phyloP scores from a whole-genome alignment of 768 basidiomycete genomes.

The Lactarius pseudohatsudake region DNA sequence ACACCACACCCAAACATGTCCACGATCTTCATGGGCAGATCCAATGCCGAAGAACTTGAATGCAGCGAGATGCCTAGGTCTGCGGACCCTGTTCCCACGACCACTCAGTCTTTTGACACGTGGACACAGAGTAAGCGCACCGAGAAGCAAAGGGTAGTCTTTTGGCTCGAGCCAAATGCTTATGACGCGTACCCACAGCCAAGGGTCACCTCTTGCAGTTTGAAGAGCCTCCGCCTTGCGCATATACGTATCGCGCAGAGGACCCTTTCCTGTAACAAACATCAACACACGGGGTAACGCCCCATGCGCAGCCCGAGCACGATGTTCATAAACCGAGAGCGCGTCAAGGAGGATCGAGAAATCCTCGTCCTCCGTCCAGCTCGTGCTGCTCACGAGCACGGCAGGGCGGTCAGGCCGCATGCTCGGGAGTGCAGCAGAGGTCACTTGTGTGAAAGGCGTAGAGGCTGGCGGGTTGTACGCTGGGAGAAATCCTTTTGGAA shows the following conservation, averaged over 20 bases:
- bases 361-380: conserved; percentile 98
- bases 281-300: conserved; percentile 75
- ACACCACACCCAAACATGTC: conserved; percentile 99
- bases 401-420: conserved; percentile 76
- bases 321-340: conserved; percentile 64
- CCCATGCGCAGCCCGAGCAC: conserved; percentile 39
- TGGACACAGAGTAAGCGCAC: conserved; percentile 39
- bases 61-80: conserved; percentile 92
- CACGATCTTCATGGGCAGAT: conserved; percentile 98
- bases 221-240: conserved; percentile 57
- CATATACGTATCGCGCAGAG: conserved; percentile 75
- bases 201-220: conserved; percentile 41
- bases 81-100: conserved; percentile 62
- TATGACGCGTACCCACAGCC: conserved; percentile 76
- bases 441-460: conserved; percentile 32
- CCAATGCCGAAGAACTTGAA: conserved; percentile 83
- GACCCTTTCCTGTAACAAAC: conserved; percentile 90
- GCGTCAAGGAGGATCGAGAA: conserved; percentile 82
- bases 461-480: conserved; percentile 36
- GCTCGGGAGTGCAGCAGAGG: conserved; percentile 51
- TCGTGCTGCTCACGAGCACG: conserved; percentile 86
- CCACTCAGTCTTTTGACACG: background rate
- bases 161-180: conserved; percentile 87
- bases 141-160: conserved; percentile 87
- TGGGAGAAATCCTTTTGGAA: conserved; percentile 51